Base-by-base conservation (phyloP, 257 asterid genomes). In the Solanum pennellii region DNA sequence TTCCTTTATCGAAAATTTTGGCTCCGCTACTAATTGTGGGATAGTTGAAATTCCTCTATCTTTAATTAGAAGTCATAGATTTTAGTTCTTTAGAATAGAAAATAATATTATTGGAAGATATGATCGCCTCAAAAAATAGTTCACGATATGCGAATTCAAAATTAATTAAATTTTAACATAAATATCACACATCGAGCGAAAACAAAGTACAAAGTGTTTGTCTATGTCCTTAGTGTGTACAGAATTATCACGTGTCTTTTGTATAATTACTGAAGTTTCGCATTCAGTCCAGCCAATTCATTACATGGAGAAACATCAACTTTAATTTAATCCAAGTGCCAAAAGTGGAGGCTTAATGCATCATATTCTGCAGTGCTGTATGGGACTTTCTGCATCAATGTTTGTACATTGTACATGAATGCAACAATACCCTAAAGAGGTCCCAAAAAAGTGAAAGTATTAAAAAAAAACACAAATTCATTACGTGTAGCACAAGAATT, bases 401-500 rank as follows among this genome's bases (percentile, higher is more conserved):
- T 20, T 37, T 31, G 37, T 47, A 29, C 45, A 82, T 6, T 11
- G 20, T 10, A 12, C 27, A 25, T 29, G 71, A 52, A 49, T 47
- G 44, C 29, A 14, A 42, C 21, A 80, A n/a, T 18, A 39, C 37
- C 65, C 23, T 79, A 7, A 80, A 80, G 47, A 66, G 73, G 83
- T n/a, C 86, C 72, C 35, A 13, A 83, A 83, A 59, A 59, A 60
- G 79, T 16, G 45, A 82, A 18, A 31, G 7, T 49, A 49, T 31
- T 27, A 1, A n/a, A 66, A n/a, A 20, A 25, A 13, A 6, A 27
- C 20, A 66, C 49, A 83, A 31, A 35, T 7, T 68, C 7, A 79
- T 79, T 44, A 10, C 86, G 74, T 83, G 74, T 83, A 59, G 86
- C 21, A 83, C 74, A 83, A 59, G 86, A 56, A 83, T 31, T 83